Percentiles rank a stretch among this genome's conserved stretches.
Evolutionary conservation across 495 filamentous ascomycete species (phyloP).

Genomic region (Chaetomium cochliodes): DNA sequence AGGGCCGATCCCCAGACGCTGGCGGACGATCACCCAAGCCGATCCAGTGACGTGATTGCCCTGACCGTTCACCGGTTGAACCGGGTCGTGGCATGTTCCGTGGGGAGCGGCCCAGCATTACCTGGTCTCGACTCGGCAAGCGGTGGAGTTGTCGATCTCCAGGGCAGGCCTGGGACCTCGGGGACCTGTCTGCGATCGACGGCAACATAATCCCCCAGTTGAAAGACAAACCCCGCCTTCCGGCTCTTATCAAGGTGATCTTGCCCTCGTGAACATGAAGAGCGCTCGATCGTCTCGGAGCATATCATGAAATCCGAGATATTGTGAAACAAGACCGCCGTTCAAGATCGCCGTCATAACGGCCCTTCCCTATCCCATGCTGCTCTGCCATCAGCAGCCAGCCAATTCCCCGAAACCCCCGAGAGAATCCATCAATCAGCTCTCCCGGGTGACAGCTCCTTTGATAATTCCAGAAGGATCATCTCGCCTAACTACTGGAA

Average conservation of each 20-base stretch:
- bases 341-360: not conserved
- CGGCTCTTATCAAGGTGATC: not conserved
- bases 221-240: not conserved
- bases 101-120: not conserved
- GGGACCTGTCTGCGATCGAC: not conserved
- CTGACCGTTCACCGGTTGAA: not conserved
- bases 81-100: not conserved
- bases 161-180: not conserved
- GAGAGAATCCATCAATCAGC: no score
- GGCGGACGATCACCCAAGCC: conserved; percentile 3
- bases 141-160: not conserved
- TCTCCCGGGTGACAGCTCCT: no score
- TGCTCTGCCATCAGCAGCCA: no score
- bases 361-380: no score
- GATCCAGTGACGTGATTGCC: conserved; percentile 15
- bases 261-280: not conserved
- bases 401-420: no score
- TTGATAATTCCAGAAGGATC: no score
- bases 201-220: not conserved
- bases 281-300: not conserved
- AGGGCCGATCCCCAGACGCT: not conserved
- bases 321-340: not conserved
- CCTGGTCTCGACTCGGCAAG: not conserved
- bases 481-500: no score
- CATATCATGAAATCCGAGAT: not conserved